These are phyloP conservation scores for Endotrypanum monterogeii DNA, from an alignment of 208 protist species.

Conservation along the genomic window DNA sequence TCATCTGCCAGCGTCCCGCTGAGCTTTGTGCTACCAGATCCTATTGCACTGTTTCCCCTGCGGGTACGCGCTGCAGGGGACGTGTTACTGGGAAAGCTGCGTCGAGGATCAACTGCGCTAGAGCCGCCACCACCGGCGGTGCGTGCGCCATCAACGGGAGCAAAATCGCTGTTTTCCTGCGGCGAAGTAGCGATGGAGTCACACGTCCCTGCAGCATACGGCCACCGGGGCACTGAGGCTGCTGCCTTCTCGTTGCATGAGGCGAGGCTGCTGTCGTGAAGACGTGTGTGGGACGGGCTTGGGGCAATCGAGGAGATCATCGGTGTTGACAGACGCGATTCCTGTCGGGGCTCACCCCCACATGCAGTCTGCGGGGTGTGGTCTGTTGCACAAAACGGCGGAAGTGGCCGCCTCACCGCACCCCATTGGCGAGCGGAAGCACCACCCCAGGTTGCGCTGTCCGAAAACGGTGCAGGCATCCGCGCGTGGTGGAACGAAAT, in stretches of 20 bases:
- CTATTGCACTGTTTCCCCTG: not conserved
- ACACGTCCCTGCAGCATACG: not conserved
- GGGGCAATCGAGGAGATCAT: constrained; percentile 12
- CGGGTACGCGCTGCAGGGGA: not conserved
- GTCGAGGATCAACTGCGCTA: not conserved
- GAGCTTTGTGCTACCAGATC: not conserved
- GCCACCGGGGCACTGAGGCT: not conserved
- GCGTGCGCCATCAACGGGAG: not conserved
- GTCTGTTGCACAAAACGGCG: not conserved
- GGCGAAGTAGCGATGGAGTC: not conserved
- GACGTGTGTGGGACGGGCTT: not conserved
- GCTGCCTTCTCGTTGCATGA: not conserved
- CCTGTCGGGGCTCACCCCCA: not conserved
- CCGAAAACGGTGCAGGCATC: not conserved
- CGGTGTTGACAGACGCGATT: not conserved
- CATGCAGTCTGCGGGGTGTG: not conserved
- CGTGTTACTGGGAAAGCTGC: not conserved
- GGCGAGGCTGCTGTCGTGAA: not conserved
- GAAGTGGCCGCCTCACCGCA: not conserved
- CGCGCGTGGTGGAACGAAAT: not conserved
- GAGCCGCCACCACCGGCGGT: not conserved
- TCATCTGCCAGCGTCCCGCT: constrained; percentile 12
- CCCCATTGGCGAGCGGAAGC: not conserved
- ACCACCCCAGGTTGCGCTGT: not conserved
- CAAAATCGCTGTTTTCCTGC: not conserved